Evolutionary conservation across 208 protist species (phyloP).

Genomic region (Trypanosoma melophagium): DNA sequence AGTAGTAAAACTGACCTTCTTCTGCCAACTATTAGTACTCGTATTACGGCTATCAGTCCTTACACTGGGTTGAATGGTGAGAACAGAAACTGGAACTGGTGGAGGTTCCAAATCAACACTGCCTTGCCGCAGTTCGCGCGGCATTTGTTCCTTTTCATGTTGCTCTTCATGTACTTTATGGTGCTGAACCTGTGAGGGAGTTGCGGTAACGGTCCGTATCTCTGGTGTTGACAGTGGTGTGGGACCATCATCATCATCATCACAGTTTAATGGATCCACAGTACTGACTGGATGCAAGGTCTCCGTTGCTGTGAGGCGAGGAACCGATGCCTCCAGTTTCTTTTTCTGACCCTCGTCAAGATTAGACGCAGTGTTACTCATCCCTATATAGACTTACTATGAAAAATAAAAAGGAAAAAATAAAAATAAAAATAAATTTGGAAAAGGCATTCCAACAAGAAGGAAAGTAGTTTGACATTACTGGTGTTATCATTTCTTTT

Average conservation of each 20-base stretch:
- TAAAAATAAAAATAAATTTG: constrained; percentile 2
- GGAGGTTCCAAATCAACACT: background rate
- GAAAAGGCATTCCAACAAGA: background rate
- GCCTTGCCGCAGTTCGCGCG: background rate
- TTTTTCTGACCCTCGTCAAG: too few relatives aligned
- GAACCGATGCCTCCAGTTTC: background rate
- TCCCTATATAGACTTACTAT: too few relatives aligned
- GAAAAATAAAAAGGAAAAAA: constrained; percentile 1
- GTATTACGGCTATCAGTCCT: background rate
- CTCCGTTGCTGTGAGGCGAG: background rate
- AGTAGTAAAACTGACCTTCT: background rate
- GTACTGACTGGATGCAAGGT: background rate
- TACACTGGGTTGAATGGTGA: background rate
- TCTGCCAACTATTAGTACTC: background rate
- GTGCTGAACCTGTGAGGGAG: background rate
- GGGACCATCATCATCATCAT: background rate
- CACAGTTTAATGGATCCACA: background rate
- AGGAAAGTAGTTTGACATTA: background rate
- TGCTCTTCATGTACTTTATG: background rate
- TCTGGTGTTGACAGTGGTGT: background rate
- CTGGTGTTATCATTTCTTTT: background rate
- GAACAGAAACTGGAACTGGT: background rate
- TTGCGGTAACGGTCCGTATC: background rate
- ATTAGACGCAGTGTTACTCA: too few relatives aligned
- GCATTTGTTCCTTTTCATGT: background rate